Base-by-base conservation (phyloP, 495 filamentous ascomycete species). In the Hyaloscypha finlandica region DNA sequence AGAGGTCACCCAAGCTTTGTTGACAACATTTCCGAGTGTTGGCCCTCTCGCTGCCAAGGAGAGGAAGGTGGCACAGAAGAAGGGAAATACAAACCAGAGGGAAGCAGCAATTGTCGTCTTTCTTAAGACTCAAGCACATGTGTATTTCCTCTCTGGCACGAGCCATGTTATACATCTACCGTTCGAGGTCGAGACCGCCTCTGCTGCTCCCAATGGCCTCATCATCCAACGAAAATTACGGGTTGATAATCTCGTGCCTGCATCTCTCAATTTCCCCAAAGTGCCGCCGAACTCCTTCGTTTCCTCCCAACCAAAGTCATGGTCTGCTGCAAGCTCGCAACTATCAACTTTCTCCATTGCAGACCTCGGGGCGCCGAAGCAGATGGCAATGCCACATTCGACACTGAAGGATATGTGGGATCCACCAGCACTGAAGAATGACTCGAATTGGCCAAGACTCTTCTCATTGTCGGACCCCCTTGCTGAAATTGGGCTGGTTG, bases 111-210 rank as follows among this genome's bases (percentile, higher is more conserved):
- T 99, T 59, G 93, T 98, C 6, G 89, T 98, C 48, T 90, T 97
- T 69, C 85, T 99, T 65, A 95, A 93, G 76, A 91, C 91, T 4
- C 94, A 97, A 73, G 93, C 92, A 30, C 95, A 97, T 73, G 86
- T 98, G 71, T 96, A 91, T 81, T 96, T 94, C 75, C 85, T 97
- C n/a, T 83, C 89, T 20, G 93, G 93, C 4, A 86, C 90, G 30
- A 96, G 87, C 76, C 92, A 98, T 84, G 86, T 96, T 64, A 86
- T 98, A 64, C 91, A 96, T 75, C 84, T 99, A 66, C 93, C 95
- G 16, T 98, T 99, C 71, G 93, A 97, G 76, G 90, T 97, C 42
- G 92, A 97, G 72, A 87, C 85, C 58, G 92, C 92, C 11, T 91
- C 94, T 77, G 88, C 94, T 16, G 90, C 92, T 22, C 89, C 92